phyloP scores from a whole-genome alignment of 129 eudicot species.

The Pseudognaphalium luteoalbum region DNA sequence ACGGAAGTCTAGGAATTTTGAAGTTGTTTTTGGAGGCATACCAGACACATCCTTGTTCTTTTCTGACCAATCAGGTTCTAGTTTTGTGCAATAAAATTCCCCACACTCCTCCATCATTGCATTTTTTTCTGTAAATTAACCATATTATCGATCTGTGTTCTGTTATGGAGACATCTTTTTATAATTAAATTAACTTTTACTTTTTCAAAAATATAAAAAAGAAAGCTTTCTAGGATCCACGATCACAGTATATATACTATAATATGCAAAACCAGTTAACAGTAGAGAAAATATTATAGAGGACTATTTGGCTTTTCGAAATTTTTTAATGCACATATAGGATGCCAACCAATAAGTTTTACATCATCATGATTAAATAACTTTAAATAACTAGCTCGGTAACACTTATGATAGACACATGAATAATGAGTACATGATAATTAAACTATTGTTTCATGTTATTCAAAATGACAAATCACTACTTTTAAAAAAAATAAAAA shows the following conservation, averaged over 20 bases:
- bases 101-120: constrained; percentile 34
- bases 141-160: constrained; percentile 20
- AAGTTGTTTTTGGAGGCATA: constrained; percentile 14
- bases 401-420: too few relatives aligned
- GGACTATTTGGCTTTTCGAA: neutral
- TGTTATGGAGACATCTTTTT: constrained; percentile 31
- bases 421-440: too few relatives aligned
- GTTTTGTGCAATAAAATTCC: constrained; percentile 23
- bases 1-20: constrained; percentile 18
- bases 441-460: too few relatives aligned
- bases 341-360: too few relatives aligned
- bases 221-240: constrained; percentile 21
- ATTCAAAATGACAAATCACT: too few relatives aligned
- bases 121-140: constrained; percentile 14
- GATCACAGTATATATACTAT: constrained; percentile 18
- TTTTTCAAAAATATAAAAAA: neutral
- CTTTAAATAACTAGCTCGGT: too few relatives aligned
- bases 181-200: neutral
- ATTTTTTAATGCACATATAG: too few relatives aligned
- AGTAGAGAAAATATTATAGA: neutral
- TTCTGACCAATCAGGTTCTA: constrained; percentile 18
- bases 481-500: too few relatives aligned
- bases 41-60: constrained; percentile 15
- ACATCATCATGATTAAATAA: too few relatives aligned
- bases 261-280: neutral